Base-by-base conservation (phyloP, 495 filamentous ascomycete genomes). In the Hypoxylon cercidicola region DNA sequence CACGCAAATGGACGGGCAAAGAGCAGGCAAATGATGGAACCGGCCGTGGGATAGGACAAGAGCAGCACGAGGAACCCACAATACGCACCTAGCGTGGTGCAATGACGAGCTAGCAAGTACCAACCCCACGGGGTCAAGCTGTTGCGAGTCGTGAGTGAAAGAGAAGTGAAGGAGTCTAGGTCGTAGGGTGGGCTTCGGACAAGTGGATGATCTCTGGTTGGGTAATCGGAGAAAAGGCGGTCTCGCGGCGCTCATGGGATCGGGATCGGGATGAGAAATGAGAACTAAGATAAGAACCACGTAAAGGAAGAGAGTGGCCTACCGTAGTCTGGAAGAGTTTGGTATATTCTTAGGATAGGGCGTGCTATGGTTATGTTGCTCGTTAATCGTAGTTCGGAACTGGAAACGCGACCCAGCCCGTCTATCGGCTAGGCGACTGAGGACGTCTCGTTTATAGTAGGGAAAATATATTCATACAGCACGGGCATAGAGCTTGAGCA, bases 181-280 rank as follows among this genome's bases (percentile, higher is more conserved):
- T 68, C 64, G 64, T 68, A 58, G 66, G 70, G 64, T 75, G 55
- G 72, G 60, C 49, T 66, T 75, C 74, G 77, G 75, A 69, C 77
- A 70, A 78, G 73, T 73, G 77, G 75, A 77, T 76, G 75, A 43
- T 45, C 21, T 69, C 67, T 76, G 74, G 73, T 77, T 78, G 76
- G 76, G 39, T 25, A 56, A 44, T 73, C 64, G 71, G 71, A 32
- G 68, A 30, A 71, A 71, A 62, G 69, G 69, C 65, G 68, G 21
- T 41, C 46, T 37, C 47, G 25, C 30, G 32, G 49, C 54, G 8
- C 54, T 64, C 45, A 37, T 47, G 43, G 50, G 55, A 45, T 68
- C 65, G 43, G 49, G 25, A 51, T 62, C 34, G 59, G 34, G 55
- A 52, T 50, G 48, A 19, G 21, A n/a, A 44, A 28, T 41, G 47